Percentiles rank a stretch among this genome's conserved stretches.
Evolutionary conservation across 2,329 filamentous ascomycete genomes (phyloP).

Genomic region (Stemphylium beticola): DNA sequence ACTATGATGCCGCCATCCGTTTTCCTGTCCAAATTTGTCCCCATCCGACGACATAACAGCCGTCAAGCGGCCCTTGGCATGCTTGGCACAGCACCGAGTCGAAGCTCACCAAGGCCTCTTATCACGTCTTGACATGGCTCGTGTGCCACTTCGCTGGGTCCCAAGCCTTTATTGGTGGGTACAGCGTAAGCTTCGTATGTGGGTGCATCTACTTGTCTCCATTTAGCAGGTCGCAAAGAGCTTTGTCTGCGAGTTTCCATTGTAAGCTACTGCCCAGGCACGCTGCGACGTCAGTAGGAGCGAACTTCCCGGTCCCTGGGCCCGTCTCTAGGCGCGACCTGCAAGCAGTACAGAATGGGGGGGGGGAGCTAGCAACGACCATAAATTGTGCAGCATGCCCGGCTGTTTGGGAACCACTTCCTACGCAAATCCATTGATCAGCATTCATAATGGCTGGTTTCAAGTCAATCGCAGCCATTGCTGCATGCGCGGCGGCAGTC

Average conservation of each 20-base stretch:
- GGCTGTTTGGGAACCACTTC: constrained; percentile 2
- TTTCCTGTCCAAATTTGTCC: constrained; percentile 1
- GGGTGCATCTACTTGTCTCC: constrained; percentile 13
- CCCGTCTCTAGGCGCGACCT: constrained; percentile 1
- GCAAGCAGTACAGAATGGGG: neutral
- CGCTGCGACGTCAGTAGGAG: constrained; percentile 16
- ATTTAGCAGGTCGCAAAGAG: constrained; percentile 27
- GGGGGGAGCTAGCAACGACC: neutral
- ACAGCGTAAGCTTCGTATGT: constrained; percentile 12
- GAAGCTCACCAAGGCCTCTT: constrained; percentile 35
- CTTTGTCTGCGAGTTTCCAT: constrained; percentile 11
- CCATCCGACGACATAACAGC: constrained; percentile 15
- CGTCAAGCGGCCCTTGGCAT: constrained; percentile 22
- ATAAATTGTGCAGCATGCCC: constrained; percentile 21
- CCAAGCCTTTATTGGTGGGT: constrained; percentile 19
- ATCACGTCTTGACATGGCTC: constrained; percentile 34
- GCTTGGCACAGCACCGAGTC: constrained; percentile 2
- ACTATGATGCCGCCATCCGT: constrained; percentile 5
- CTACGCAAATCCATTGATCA: neutral
- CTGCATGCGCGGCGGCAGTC: constrained; percentile 26
- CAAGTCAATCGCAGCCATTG: constrained; percentile 31
- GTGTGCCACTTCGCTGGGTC: constrained; percentile 19
- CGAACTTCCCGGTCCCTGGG: constrained; percentile 17
- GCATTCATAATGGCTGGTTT: constrained; percentile 21
- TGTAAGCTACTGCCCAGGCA: constrained; percentile 18